phyloP scores from a whole-genome alignment of 331 rosid species.

The Phaseolus coccineus region DNA sequence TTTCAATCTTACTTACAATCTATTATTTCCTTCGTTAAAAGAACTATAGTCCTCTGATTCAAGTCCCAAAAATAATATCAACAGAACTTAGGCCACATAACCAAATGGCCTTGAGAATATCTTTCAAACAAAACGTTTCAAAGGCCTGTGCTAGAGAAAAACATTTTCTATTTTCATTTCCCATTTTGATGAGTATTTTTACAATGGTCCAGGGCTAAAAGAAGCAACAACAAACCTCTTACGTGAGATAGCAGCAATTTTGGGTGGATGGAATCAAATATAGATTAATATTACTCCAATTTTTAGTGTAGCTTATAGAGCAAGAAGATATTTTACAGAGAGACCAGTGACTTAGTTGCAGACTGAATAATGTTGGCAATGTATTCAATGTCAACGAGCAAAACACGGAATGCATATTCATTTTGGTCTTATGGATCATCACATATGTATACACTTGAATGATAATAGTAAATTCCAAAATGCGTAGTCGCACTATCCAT shows the following conservation, averaged over 20 bases:
- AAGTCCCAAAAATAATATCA: background rate
- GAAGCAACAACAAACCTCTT: background rate
- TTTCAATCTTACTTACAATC: background rate
- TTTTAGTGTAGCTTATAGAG: background rate
- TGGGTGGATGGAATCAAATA: background rate
- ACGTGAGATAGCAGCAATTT: background rate
- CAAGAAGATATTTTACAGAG: background rate
- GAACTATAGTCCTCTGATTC: background rate
- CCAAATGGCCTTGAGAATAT: background rate
- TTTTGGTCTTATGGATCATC: constrained; percentile 18
- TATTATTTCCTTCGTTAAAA: constrained; percentile 1
- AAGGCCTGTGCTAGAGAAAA: background rate
- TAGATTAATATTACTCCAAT: background rate
- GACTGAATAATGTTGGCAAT: background rate
- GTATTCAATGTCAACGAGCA: background rate
- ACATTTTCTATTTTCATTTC: background rate
- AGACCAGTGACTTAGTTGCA: background rate
- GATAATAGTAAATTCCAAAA: constrained; percentile 15
- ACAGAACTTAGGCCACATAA: background rate
- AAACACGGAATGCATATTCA: background rate
- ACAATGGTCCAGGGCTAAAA: background rate
- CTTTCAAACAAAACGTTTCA: background rate
- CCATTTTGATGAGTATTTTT: background rate
- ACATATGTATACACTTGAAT: background rate
- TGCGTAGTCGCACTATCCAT: background rate